Conservation (phyloP, 2,329 filamentous ascomycete genomes). For the Arthroderma sp. region DNA sequence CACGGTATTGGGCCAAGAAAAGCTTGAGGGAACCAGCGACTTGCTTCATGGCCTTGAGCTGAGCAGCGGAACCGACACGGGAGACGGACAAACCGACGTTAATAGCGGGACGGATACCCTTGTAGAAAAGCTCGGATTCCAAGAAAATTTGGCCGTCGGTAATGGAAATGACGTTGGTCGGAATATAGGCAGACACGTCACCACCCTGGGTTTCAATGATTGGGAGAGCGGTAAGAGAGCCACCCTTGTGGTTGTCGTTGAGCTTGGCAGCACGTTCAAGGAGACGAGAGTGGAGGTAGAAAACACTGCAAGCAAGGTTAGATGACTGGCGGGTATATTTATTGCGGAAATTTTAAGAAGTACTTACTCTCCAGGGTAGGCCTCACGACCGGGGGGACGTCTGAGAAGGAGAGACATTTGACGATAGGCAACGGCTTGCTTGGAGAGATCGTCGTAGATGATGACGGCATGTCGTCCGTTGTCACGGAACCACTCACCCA, state of each 20-base stretch:
- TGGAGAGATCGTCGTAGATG: constrained; percentile 89
- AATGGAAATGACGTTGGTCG: constrained; percentile 99
- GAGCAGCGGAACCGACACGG: constrained; percentile 97
- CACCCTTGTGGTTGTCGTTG: constrained; percentile 86
- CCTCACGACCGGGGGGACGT: constrained; percentile 97
- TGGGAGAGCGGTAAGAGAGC: constrained; percentile 92
- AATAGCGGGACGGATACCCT: constrained; percentile 99
- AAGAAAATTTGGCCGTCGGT: constrained; percentile 99
- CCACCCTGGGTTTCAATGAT: constrained; percentile 99
- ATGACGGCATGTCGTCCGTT: constrained; percentile 79
- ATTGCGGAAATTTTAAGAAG: background rate
- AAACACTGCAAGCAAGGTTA: constrained; percentile 45
- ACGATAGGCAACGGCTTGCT: constrained; percentile 96
- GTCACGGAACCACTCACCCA: constrained; percentile 66
- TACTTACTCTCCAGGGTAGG: constrained; percentile 79
- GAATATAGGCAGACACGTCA: constrained; percentile 99
- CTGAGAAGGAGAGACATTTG: constrained; percentile 98
- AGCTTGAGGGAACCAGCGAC: constrained; percentile 99
- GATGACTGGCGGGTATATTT: constrained; percentile 5
- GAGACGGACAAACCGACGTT: constrained; percentile 99
- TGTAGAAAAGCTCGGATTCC: constrained; percentile 99
- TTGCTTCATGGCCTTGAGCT: constrained; percentile 99
- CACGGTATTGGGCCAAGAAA: constrained; percentile 99
- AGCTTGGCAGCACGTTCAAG: constrained; percentile 99
- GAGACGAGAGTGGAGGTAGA: constrained; percentile 98